phyloP scores from a whole-genome alignment of 176 grass and related monocot species.

The Dactylis glomerata region DNA sequence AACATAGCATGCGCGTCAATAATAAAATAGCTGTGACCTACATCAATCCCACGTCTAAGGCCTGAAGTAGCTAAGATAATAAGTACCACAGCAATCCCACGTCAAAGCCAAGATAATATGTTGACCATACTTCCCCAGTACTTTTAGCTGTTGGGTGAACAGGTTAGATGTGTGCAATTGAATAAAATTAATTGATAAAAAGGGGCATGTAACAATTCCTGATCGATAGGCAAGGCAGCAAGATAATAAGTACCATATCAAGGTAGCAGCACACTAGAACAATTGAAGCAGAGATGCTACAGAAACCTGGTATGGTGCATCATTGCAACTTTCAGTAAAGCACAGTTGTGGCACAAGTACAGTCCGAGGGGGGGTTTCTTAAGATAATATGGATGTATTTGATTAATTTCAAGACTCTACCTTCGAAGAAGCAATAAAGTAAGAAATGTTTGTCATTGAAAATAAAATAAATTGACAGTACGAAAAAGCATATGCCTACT shows the following conservation, averaged over 20 bases:
- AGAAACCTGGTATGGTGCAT: neutral
- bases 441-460: neutral
- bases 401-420: neutral
- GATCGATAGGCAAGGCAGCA: neutral
- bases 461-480: neutral
- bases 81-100: neutral
- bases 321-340: neutral
- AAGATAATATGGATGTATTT: constrained; percentile 1
- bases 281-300: neutral
- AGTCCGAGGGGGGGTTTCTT: neutral
- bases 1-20: neutral
- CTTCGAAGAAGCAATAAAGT: neutral
- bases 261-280: constrained; percentile 15
- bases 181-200: neutral
- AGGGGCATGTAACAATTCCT: neutral
- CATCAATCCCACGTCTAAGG: neutral
- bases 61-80: neutral
- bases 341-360: neutral
- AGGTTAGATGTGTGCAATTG: neutral
- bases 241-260: constrained; percentile 9
- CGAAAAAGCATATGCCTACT: constrained; percentile 30
- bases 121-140: neutral
- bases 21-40: neutral
- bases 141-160: neutral
- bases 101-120: neutral